Conservation (phyloP, 2,329 filamentous ascomycete genomes). For the Macrophomina pseudophaseolina region DNA sequence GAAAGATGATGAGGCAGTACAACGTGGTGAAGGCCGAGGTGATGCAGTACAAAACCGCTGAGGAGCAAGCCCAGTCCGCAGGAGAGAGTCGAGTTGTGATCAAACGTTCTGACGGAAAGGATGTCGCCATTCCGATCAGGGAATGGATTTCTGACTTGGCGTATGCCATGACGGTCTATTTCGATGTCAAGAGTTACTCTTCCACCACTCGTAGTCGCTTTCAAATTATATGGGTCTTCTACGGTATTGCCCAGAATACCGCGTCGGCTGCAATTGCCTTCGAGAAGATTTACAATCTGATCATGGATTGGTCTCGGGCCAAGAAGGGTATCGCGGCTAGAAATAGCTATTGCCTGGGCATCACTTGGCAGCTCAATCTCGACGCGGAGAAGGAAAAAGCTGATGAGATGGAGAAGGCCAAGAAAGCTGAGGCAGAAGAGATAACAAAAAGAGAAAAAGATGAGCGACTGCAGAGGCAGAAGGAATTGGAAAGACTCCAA, state of each 20-base stretch:
- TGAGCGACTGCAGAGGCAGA: neutral
- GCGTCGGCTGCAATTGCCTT: slow-evolving; percentile 33
- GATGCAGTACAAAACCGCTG: slow-evolving; percentile 24
- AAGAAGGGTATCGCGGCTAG: slow-evolving; percentile 23
- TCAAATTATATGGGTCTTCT: slow-evolving; percentile 29
- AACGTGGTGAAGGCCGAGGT: slow-evolving; percentile 30
- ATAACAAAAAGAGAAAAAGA: slow-evolving; percentile 11
- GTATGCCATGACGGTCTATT: neutral
- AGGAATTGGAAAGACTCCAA: neutral
- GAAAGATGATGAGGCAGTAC: slow-evolving; percentile 27
- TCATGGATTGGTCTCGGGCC: slow-evolving; percentile 29
- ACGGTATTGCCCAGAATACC: slow-evolving; percentile 35
- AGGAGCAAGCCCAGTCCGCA: slow-evolving; percentile 20
- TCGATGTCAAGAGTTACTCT: slow-evolving; percentile 29
- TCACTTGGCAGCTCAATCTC: slow-evolving; percentile 13
- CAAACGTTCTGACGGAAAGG: slow-evolving; percentile 24
- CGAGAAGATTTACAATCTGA: slow-evolving; percentile 33
- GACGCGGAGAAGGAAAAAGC: slow-evolving; percentile 22
- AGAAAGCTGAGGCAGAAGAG: slow-evolving; percentile 22
- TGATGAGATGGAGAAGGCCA: slow-evolving; percentile 26
- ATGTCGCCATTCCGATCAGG: neutral
- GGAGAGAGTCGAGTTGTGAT: slow-evolving; percentile 28
- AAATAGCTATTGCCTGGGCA: slow-evolving; percentile 31
- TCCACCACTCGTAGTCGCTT: slow-evolving; percentile 29
- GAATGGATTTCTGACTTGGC: neutral